phyloP scores from a whole-genome alignment of 176 grass and related monocot species.

The Avena eriantha region DNA sequence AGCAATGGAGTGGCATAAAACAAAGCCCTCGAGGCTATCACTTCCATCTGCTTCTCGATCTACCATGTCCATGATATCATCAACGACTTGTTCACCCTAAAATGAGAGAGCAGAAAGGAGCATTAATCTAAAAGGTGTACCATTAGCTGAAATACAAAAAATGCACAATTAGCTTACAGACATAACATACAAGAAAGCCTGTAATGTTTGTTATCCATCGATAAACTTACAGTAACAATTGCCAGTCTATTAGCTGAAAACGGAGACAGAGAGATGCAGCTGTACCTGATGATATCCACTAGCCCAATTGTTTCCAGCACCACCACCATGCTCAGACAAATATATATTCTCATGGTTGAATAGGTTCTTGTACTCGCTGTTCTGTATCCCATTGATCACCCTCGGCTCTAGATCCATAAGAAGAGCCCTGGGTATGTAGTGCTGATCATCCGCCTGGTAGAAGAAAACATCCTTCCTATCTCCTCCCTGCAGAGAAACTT shows the following conservation, averaged over 20 bases:
- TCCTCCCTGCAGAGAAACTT: conserved; percentile 73
- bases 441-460: conserved; percentile 99
- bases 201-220: neutral
- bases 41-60: conserved; percentile 99
- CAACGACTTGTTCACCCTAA: conserved; percentile 97
- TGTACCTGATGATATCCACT: conserved; percentile 97
- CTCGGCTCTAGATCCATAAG: conserved; percentile 96
- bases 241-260: neutral
- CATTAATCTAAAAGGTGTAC: conserved; percentile 10
- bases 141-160: conserved; percentile 9
- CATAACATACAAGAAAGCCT: neutral
- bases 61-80: conserved; percentile 99
- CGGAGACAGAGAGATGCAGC: neutral
- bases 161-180: neutral
- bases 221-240: neutral
- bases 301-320: conserved; percentile 99
- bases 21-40: conserved; percentile 98
- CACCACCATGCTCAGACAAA: conserved; percentile 95
- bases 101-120: neutral
- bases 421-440: conserved; percentile 96
- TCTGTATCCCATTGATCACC: conserved; percentile 97
- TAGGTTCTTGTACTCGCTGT: conserved; percentile 94
- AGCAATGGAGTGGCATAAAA: conserved; percentile 97
- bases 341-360: conserved; percentile 99
- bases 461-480: conserved; percentile 99